Evolutionary conservation across 495 filamentous ascomycete species (phyloP).

Genomic region (Aspergillus wentii): DNA sequence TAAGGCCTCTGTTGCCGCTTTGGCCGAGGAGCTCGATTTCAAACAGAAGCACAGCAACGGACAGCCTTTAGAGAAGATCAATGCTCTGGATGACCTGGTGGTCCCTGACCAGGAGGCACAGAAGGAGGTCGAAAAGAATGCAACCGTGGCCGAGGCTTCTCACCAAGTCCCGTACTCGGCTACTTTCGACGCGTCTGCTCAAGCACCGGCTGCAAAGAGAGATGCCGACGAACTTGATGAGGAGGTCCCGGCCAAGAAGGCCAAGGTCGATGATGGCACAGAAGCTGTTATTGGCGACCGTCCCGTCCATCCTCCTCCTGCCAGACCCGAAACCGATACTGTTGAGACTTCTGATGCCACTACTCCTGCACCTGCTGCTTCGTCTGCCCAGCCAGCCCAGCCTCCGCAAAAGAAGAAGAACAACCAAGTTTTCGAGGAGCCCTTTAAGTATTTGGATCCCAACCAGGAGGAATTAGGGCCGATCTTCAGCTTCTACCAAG

Average conservation of each 20-base stretch:
- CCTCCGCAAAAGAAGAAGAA: constrained; percentile 39
- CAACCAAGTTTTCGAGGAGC: constrained; percentile 67
- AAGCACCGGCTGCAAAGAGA: constrained; percentile 30
- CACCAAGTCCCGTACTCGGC: constrained; percentile 35
- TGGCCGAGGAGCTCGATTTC: constrained; percentile 49
- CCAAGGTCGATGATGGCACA: constrained; percentile 41
- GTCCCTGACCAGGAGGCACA: constrained; percentile 28
- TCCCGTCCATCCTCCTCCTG: constrained; percentile 43
- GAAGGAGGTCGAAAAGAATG: constrained; percentile 37
- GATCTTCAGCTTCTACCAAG: constrained; percentile 76
- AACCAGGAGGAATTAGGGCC: constrained; percentile 67
- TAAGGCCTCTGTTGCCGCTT: constrained; percentile 46
- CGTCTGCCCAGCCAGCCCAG: constrained; percentile 16
- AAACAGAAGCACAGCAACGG: constrained; percentile 37
- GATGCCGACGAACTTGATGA: constrained; percentile 36
- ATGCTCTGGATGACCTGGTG: constrained; percentile 44
- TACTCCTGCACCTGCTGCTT: constrained; percentile 4
- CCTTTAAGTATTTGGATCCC: constrained; percentile 79
- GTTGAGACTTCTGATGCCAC: constrained; percentile 27
- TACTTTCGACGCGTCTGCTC: constrained; percentile 21
- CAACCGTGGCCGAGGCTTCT: constrained; percentile 36
- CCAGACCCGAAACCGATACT: constrained; percentile 35
- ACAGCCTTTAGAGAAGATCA: constrained; percentile 42
- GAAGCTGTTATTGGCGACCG: constrained; percentile 45
- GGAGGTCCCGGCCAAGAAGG: constrained; percentile 40